Evolutionary conservation across 768 basidiomycete species (phyloP), one percentile per base, ranked within the genome.

Genomic region (Mycena rosella): DNA sequence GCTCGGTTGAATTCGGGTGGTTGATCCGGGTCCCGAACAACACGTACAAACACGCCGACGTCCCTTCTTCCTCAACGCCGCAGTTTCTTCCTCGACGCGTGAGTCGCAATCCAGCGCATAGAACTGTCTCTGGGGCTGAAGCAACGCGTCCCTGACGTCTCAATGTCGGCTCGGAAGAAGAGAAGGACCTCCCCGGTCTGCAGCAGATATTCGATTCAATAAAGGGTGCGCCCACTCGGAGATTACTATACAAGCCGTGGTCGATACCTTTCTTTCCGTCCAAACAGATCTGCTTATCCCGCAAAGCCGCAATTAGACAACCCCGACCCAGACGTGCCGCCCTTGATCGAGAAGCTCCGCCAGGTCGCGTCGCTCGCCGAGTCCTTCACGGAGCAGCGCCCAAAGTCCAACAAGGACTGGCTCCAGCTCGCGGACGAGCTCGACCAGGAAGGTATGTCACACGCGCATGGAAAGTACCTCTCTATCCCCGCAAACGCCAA

Each of bases 361-460:
- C 84, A 85, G 76, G 79, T 95, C 55, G 86, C 91, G 70, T 83
- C 85, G 68, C 80, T 92, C 9, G 91, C 91, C 67, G 89, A 94
- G 77, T 81, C 86, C 29, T 90, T 94, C 75, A 79, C 85, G 64
- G 87, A 89, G 77, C 88, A 88, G 73, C 89, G 91, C 71, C 84
- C 84, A 70, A 88, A 84, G 76, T 83, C 86, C 72, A 86, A 80
- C 74, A 88, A 87, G 78, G 80, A 80, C 48, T 88, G 86, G 87
- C 76, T 79, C 66, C 80, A 87, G 67, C 82, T 91, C 66, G 85
- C 87, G 63, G 93, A 95, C 82, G 82, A 82, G 47, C 85, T 95
- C 67, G 94, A 95, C 86, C 89, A 91, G 78, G 93, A 95, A 92
- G 94, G 94, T 90, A 67, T 59, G 86, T 82, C 45, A 47, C 55